Base-by-base conservation (phyloP, 345 rosid genomes). In the Durio zibethinus region DNA sequence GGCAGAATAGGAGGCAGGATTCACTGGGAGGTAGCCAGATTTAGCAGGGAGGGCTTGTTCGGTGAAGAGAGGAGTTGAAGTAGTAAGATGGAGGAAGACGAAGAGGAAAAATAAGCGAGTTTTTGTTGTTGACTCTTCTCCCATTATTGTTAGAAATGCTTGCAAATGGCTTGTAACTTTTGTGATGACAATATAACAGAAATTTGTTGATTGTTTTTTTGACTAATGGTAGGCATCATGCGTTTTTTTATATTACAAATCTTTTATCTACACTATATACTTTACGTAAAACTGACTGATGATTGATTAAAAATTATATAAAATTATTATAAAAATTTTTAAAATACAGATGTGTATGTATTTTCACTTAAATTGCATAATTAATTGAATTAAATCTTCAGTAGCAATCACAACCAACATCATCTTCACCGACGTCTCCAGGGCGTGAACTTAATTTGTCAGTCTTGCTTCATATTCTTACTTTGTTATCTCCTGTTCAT, bases 1-100 rank as follows among this genome's bases (percentile, higher is more conserved):
- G 85, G 94, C 88, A 9, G 98, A 90, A 31, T 73, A 77, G 0
- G 89, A 65, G 54, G 85, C 35, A 16, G 88, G 79, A 75, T 83
- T 85, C 50, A 94, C 83, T 2, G 88, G 82, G 23, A 94, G 90
- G 85, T 94, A 94, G 42, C 98, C 97, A 12, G 94, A 92, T 77
- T 75, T 92, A 10, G 97, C 84, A 10, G 98, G 97, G 23, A 90
- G 91, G 72, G 97, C 83, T 67, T 84, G 90, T 12, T 76, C 59
- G 52, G 97, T 94, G 64, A 92, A 76, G 5, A 76, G 42, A 7
- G 80, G 79, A 57, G 73, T 45, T 10, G 89, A 69, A 2, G 85
- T 52, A n/a, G 72, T 36, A 45, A 7, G 59, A 33, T 4, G 74
- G 72, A 80, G 62, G 64, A 48, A 60, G 78, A 85, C 50, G 60